Evolutionary conservation across 768 basidiomycete genomes (phyloP).

Genomic region (Cantharellus anzutake): DNA sequence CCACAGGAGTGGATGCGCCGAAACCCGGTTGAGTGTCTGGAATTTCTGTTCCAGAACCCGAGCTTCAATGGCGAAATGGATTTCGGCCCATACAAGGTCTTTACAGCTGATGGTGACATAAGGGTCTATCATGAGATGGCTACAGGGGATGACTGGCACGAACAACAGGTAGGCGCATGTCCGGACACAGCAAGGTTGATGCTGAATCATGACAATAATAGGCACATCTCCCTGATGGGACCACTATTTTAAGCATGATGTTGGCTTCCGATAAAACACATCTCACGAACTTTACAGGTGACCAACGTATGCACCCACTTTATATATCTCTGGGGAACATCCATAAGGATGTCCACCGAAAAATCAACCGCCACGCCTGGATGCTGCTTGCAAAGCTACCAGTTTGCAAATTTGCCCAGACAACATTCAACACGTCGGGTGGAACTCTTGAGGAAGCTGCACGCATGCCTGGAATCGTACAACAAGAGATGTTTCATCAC

Average conservation of each 20-base stretch:
- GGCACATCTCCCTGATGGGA: conserved; percentile 6
- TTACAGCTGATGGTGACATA: background rate
- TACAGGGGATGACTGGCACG: background rate
- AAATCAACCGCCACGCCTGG: conserved; percentile 19
- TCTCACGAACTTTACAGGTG: conserved; percentile 18
- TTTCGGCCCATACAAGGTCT: conserved; percentile 17
- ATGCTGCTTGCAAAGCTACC: conserved; percentile 25
- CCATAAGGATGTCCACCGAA: conserved; percentile 20
- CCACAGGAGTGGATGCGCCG: conserved; percentile 13
- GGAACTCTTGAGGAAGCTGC: conserved; percentile 15
- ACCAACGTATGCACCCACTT: conserved; percentile 26
- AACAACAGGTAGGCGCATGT: background rate
- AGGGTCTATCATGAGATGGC: background rate
- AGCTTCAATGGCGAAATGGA: conserved; percentile 14
- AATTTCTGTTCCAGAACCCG: conserved; percentile 15
- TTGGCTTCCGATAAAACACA: conserved; percentile 29
- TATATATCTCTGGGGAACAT: conserved; percentile 28
- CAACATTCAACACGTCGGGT: background rate
- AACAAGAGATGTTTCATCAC: conserved; percentile 20
- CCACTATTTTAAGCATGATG: conserved; percentile 25
- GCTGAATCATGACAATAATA: background rate
- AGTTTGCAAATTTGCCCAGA: conserved; percentile 16
- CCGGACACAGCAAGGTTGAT: background rate
- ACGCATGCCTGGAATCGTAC: conserved; percentile 18
- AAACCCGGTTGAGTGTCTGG: conserved; percentile 15